A percentile compares a stretch with the other conserved stretches of the same genome.
Evolutionary conservation across 1,284 basidiomycete species (phyloP).

Genomic region (Cryptococcus sp.): DNA sequence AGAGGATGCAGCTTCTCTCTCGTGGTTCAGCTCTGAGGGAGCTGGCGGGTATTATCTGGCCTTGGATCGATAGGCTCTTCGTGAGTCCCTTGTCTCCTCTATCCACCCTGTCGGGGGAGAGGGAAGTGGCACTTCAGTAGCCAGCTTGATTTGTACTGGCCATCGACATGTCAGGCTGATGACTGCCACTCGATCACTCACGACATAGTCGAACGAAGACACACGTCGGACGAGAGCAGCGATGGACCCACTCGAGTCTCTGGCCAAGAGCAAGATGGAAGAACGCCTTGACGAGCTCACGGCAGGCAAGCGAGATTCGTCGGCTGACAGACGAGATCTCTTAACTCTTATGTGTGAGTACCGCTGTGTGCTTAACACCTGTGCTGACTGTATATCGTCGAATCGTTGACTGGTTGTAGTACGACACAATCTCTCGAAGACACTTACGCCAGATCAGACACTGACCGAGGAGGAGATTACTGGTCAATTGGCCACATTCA

Average conservation of each 20-base stretch:
- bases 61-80: slow-evolving; percentile 22
- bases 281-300: slow-evolving; percentile 22
- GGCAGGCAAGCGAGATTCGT: slow-evolving; percentile 19
- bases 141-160: too few species aligned
- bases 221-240: slow-evolving; percentile 19
- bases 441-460: slow-evolving; percentile 19
- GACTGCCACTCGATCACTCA: background rate
- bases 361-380: background rate
- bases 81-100: slow-evolving; percentile 15
- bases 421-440: slow-evolving; percentile 23
- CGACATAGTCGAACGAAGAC: slow-evolving; percentile 27
- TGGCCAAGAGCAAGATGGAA: slow-evolving; percentile 19
- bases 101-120: too few species aligned
- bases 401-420: slow-evolving; percentile 14
- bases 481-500: slow-evolving; percentile 34
- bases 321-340: slow-evolving; percentile 21
- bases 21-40: slow-evolving; percentile 16
- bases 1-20: slow-evolving; percentile 24
- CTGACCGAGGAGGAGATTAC: slow-evolving; percentile 31
- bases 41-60: slow-evolving; percentile 18
- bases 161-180: too few species aligned
- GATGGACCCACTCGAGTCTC: slow-evolving; percentile 28
- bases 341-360: slow-evolving; percentile 31
- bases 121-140: too few species aligned
- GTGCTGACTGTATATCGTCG: background rate